Evolutionary conservation across 257 asterid genomes (phyloP).

Genomic region (Buddleja alternifolia): DNA sequence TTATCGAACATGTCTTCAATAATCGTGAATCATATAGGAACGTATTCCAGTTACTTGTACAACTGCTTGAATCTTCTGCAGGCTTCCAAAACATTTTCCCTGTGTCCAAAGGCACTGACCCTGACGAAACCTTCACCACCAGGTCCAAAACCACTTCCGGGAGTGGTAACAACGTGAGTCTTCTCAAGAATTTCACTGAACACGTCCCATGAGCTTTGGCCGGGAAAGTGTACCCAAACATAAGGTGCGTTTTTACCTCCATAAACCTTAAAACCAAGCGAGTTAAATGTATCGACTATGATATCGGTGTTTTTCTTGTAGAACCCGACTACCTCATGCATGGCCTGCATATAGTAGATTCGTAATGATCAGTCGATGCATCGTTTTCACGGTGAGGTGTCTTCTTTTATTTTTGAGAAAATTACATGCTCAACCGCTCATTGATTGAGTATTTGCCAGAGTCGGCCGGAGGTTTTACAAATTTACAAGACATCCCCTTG

Average conservation of each 20-base stretch:
- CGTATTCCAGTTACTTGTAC: constrained; percentile 52
- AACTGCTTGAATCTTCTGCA: constrained; percentile 92
- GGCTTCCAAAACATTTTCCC: constrained; percentile 90
- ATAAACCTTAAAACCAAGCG: constrained; percentile 91
- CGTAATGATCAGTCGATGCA: constrained; percentile 6
- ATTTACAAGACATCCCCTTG: too few species aligned
- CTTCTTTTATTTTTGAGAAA: too few species aligned
- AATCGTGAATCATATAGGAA: too few species aligned
- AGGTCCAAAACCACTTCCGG: constrained; percentile 98
- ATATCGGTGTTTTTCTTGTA: constrained; percentile 89
- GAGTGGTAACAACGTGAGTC: constrained; percentile 93
- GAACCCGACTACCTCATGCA: constrained; percentile 86
- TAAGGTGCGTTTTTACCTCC: constrained; percentile 98
- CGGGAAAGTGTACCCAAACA: constrained; percentile 93
- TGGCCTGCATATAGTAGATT: constrained; percentile 63
- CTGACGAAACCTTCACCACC: constrained; percentile 93
- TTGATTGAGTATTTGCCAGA: too few species aligned
- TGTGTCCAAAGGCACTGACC: constrained; percentile 92
- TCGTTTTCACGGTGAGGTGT: not conserved
- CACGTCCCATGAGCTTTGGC: constrained; percentile 96
- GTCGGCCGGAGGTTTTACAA: too few species aligned
- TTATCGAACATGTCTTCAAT: too few species aligned
- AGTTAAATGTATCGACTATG: constrained; percentile 80
- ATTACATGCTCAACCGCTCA: too few species aligned
- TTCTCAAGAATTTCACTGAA: constrained; percentile 89